Base-by-base conservation (phyloP, 1,139 yeast species). In the Williopsis jadinii region DNA sequence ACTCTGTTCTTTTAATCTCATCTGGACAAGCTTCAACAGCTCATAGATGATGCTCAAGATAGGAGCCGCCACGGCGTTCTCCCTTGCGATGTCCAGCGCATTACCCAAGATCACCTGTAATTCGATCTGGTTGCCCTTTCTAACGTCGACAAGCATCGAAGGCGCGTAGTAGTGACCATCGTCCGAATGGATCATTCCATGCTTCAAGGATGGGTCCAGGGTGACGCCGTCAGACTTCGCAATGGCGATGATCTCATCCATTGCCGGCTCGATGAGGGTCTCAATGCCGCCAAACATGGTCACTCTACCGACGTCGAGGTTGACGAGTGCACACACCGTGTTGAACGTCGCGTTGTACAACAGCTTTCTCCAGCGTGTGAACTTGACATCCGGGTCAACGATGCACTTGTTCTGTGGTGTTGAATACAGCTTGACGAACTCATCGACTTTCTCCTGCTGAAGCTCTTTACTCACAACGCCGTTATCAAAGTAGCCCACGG, bases 101-200 rank as follows among this genome's bases (percentile, higher is more conserved):
- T 80, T 83, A 2, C 92, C 90, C 41, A 84, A 63, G 47, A 85
- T 79, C 19, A 76, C 77, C 54, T 83, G 88, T 40, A 80, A 63
- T 60, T 85, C 95, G 55, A 83, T 71, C 44, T 80, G 78, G 53
- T 82, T 83, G 15, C 78, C 77, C 60, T 82, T 81, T 44, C 84
- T 71, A 28, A 73, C 67, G 58, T 84, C 95, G 11, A 84, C 78
- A 50, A 77, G 71, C 88, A 82, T 83, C 14, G 88, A 80, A 1
- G 92, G 92, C 32, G 72, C 63, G 56, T 80, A 82, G 64, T 76
- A 79, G 29, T 70, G 62, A 4, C 84, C 85, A 51, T 78, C 84
- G 45, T 82, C 84, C 34, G 76, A 67, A 52, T 72, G 73, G 40
- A 77, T 60, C 70, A 77, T 76, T 44, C 54, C 52, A 13, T 73